Percentiles rank a stretch among this genome's conserved stretches.
Evolutionary conservation across 352 stramenopile genomes (phyloP).

Genomic region (Globisporangium splendens): DNA sequence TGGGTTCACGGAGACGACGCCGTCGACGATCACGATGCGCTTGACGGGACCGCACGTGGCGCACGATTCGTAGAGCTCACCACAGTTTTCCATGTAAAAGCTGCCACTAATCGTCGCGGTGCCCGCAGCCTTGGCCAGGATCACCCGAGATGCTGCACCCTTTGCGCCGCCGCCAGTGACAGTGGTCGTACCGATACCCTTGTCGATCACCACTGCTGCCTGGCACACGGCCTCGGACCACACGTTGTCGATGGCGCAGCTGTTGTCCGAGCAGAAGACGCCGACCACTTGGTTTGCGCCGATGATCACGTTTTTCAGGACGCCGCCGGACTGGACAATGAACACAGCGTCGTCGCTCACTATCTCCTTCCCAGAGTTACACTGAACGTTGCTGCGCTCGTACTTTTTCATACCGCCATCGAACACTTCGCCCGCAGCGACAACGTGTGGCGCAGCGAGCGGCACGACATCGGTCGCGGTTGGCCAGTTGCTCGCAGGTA

Average conservation of each 20-base stretch:
- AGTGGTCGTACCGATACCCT: slow-evolving; percentile 49
- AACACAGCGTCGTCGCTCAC: slow-evolving; percentile 49
- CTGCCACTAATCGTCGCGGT: slow-evolving; percentile 48
- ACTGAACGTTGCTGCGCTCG: slow-evolving; percentile 51
- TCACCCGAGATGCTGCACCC: slow-evolving; percentile 35
- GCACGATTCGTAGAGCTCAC: slow-evolving; percentile 55
- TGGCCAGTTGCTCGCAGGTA: slow-evolving; percentile 40
- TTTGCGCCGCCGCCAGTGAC: slow-evolving; percentile 50
- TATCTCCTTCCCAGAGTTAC: slow-evolving; percentile 27
- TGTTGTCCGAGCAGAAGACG: slow-evolving; percentile 55
- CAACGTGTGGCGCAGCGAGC: slow-evolving; percentile 23
- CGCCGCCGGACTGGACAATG: slow-evolving; percentile 50
- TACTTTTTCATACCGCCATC: slow-evolving; percentile 60
- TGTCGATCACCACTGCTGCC: slow-evolving; percentile 44
- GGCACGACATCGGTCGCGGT: slow-evolving; percentile 32
- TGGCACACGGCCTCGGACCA: slow-evolving; percentile 60
- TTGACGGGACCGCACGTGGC: slow-evolving; percentile 60
- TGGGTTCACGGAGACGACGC: slow-evolving; percentile 49
- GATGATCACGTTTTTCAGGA: slow-evolving; percentile 65
- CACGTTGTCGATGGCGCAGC: slow-evolving; percentile 55
- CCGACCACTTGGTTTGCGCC: slow-evolving; percentile 34
- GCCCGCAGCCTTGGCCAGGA: slow-evolving; percentile 43
- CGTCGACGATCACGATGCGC: slow-evolving; percentile 41
- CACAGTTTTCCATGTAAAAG: slow-evolving; percentile 50
- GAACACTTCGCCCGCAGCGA: slow-evolving; percentile 34